A percentile compares a stretch with the other conserved stretches of the same genome.
These are phyloP conservation scores for Asterochloris erici DNA, from an alignment of 139 green algal genomes.

Conservation along the genomic window DNA sequence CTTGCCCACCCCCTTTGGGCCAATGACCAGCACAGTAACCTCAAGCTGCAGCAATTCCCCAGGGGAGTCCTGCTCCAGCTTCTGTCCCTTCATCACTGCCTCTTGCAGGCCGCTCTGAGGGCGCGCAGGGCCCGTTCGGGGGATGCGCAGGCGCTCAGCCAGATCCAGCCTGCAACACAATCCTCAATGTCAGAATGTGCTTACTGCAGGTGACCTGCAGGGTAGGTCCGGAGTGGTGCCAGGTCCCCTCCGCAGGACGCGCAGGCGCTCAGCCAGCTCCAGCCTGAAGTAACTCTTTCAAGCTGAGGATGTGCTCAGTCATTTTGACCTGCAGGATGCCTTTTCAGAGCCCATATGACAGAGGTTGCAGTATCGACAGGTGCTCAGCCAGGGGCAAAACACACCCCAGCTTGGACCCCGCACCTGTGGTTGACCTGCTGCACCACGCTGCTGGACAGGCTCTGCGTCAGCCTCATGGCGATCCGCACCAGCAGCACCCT, in stretches of 20 bases:
- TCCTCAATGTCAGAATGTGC: not conserved
- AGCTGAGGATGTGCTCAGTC: too few relatives aligned
- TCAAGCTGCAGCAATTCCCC: constrained; percentile 43
- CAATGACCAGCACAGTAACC: constrained; percentile 72
- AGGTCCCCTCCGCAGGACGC: too few relatives aligned
- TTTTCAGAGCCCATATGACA: too few relatives aligned
- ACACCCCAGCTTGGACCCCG: too few relatives aligned
- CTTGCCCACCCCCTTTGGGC: constrained; percentile 71
- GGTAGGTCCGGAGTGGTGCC: too few relatives aligned
- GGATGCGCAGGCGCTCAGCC: constrained; percentile 69
- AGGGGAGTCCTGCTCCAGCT: constrained; percentile 8
- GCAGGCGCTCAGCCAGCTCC: too few relatives aligned
- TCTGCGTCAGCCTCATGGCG: constrained; percentile 47
- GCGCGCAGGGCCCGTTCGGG: not conserved
- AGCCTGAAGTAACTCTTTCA: too few relatives aligned
- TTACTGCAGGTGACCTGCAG: not conserved
- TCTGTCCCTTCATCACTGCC: constrained; percentile 21
- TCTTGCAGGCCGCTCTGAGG: constrained; percentile 21
- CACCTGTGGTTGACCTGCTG: constrained; percentile 52
- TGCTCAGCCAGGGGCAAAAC: too few relatives aligned
- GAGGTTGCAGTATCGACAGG: too few relatives aligned
- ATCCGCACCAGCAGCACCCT: constrained; percentile 63
- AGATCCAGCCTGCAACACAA: constrained; percentile 64
- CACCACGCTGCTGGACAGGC: constrained; percentile 40
- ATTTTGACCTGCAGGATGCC: too few relatives aligned